Evolutionary conservation across 139 green algal genomes (phyloP).

Genomic region (Dunaliella sp.): DNA sequence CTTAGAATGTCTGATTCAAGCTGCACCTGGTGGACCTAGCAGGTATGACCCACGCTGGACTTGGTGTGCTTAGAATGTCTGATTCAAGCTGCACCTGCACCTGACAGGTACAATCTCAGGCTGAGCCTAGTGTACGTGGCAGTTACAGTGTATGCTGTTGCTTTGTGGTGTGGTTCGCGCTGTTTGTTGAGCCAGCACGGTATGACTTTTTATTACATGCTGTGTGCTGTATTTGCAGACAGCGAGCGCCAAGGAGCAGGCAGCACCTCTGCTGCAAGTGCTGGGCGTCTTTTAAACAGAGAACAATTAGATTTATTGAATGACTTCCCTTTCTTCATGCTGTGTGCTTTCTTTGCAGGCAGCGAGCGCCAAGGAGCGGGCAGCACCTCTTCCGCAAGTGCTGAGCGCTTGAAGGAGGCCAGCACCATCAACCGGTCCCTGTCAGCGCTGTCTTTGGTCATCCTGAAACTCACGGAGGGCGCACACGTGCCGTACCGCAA

Average conservation of each 20-base stretch:
- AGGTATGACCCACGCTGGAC: too few species aligned
- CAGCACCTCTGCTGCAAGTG: slow-evolving; percentile 54
- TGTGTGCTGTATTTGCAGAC: slow-evolving; percentile 47
- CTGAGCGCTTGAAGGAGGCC: slow-evolving; percentile 73
- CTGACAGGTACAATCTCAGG: too few species aligned
- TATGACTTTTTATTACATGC: too few species aligned
- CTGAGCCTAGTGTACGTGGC: too few species aligned
- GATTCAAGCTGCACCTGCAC: too few species aligned
- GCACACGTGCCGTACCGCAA: slow-evolving; percentile 85
- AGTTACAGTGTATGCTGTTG: too few species aligned
- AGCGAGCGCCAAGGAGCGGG: slow-evolving; percentile 71
- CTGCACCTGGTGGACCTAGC: not conserved
- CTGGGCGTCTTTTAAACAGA: too few species aligned
- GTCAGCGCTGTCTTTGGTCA: slow-evolving; percentile 70
- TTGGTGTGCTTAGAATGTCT: too few species aligned
- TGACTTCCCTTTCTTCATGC: too few species aligned
- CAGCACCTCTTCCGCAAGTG: slow-evolving; percentile 54
- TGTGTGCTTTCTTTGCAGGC: slow-evolving; percentile 49
- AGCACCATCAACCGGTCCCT: slow-evolving; percentile 86
- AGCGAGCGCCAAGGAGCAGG: slow-evolving; percentile 71
- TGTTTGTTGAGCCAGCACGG: too few species aligned
- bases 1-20: not conserved
- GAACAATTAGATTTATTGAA: too few species aligned
- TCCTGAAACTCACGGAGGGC: slow-evolving; percentile 78
- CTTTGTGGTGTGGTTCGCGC: too few species aligned